Conservation (phyloP, 225 moss, liverwort and hornwort species). For the Straminergon stramineum region DNA sequence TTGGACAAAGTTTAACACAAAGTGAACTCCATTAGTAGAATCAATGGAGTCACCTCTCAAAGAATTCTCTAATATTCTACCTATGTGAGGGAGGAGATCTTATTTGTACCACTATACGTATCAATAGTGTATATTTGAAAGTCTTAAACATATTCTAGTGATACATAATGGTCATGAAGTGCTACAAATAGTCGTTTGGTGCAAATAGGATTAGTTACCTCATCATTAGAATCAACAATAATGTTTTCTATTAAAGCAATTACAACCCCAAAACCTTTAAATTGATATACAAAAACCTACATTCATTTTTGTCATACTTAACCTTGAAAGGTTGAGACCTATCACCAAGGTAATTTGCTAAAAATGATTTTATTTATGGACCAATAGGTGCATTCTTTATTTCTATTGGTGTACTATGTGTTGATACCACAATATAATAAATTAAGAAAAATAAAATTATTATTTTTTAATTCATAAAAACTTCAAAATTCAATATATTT, state of each 20-base stretch:
- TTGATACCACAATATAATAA: rapidly evolving
- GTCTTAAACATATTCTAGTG: background rate
- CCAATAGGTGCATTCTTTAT: background rate
- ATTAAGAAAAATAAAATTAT: too few relatives aligned
- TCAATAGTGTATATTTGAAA: background rate
- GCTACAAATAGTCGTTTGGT: too few relatives aligned
- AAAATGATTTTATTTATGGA: background rate
- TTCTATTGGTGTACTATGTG: background rate
- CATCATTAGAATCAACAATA: background rate
- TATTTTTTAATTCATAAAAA: too few relatives aligned
- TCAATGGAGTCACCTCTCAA: background rate
- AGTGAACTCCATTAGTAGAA: background rate
- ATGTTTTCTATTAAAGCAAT: background rate
- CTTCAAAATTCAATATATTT: too few relatives aligned
- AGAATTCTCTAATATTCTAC: background rate
- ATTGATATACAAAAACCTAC: background rate
- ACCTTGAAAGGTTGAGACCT: background rate
- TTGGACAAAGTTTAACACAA: background rate
- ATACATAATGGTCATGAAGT: background rate
- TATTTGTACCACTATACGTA: background rate
- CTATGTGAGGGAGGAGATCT: background rate
- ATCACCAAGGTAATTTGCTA: background rate
- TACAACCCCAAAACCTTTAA: rapidly evolving
- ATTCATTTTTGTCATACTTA: background rate
- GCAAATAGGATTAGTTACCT: too few relatives aligned